Base-by-base conservation (phyloP, 495 filamentous ascomycete species). In the Acidomyces sp. region DNA sequence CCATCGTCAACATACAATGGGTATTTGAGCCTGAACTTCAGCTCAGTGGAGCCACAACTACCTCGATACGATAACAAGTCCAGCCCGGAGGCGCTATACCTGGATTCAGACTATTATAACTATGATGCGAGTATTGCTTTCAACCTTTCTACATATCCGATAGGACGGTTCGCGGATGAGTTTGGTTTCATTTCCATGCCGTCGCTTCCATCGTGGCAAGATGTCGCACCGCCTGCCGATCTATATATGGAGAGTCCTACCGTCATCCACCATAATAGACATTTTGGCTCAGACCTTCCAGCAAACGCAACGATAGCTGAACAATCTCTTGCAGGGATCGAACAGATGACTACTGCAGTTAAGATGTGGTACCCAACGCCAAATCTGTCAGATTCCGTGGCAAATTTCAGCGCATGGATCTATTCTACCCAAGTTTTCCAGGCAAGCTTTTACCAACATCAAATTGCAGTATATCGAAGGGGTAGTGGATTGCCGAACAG, bases 181-280 rank as follows among this genome's bases (percentile, higher is more conserved):
- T 81, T 79, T 38, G 77, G 77, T 34, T 79, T 67, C 55, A 74
- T 75, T 44, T 72, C 67, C 39, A 80, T 81, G 75, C 77, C 77
- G 2, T 74, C 67, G 46, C 46, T 80, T 7, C 69, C 75, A 39
- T 72, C 64, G 10, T 80, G 75, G 75, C 62, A 62, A 28, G 63
- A 74, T 49, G 75, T 67, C 1, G 52, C 79, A 0, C 54, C 63
- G 6, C 54, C 56, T 1, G 51, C 62, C 6, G 67, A 80, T 16
- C 54, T 79, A 3, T 49, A 62, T 43, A 78, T 80, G 62, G 78
- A 81, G 51, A 75, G 70, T 43, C 67, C 64, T 7, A 66, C 64
- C 0, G 61, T 81, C 30, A 55, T 71, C 37, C 69, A n/a, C n/a
- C n/a, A n/a, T n/a, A n/a, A n/a, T n/a, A n/a, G n/a, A n/a, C n/a